Conservation (phyloP, 768 basidiomycete species). For the Mycena rebaudengoi region DNA sequence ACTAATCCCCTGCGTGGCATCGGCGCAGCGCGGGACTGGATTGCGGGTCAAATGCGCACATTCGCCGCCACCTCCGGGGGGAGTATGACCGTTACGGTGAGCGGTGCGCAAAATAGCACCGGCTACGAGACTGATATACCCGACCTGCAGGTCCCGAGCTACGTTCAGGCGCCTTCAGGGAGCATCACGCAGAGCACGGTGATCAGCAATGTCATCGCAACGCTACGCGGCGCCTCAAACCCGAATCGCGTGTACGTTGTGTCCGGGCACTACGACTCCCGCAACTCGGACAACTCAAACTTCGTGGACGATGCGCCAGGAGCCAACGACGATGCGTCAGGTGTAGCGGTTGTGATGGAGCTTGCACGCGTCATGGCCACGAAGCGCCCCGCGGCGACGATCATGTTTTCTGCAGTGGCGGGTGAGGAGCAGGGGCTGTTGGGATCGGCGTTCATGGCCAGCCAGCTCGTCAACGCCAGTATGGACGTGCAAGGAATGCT, state of each 20-base stretch:
- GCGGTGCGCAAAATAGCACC: not conserved
- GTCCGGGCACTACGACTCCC: conserved; percentile 64
- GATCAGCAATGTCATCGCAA: conserved; percentile 61
- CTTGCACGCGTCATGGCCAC: conserved; percentile 60
- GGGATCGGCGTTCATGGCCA: conserved; percentile 58
- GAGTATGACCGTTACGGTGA: conserved; percentile 50
- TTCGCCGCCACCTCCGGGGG: conserved; percentile 49
- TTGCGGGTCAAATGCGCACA: conserved; percentile 53
- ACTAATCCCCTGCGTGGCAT: conserved; percentile 62
- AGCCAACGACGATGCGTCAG: conserved; percentile 63
- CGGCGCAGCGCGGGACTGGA: conserved; percentile 65
- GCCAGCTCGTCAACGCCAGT: conserved; percentile 48
- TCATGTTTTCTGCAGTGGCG: conserved; percentile 54
- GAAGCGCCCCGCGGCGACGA: conserved; percentile 55
- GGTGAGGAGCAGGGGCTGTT: conserved; percentile 64
- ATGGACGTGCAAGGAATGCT: conserved; percentile 65
- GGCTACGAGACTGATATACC: not conserved
- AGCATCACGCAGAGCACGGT: conserved; percentile 51
- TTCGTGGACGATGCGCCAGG: conserved; percentile 57
- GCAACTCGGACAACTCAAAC: conserved; percentile 48
- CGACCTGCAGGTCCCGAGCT: conserved; percentile 45
- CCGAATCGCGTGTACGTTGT: conserved; percentile 61
- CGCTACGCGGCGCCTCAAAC: conserved; percentile 55
- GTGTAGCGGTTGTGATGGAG: conserved; percentile 64
- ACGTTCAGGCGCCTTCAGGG: conserved; percentile 47